Evolutionary conservation across 2,329 filamentous ascomycete genomes (phyloP).

Genomic region (Acrodontium crateriforme): DNA sequence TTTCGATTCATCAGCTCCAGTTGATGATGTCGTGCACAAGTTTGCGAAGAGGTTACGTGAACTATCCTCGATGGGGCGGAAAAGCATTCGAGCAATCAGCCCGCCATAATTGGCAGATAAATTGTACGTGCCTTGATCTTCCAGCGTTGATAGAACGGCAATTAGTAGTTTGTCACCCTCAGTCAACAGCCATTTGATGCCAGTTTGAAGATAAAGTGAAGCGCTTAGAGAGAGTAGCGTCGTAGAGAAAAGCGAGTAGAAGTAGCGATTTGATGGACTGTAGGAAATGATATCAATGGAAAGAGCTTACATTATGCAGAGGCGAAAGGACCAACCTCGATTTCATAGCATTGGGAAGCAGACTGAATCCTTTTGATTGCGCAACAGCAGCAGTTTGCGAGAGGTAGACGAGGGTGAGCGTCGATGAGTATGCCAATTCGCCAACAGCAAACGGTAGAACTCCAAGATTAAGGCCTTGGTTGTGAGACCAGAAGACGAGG

Average conservation of each 20-base stretch:
- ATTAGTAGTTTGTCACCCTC: slow-evolving; percentile 90
- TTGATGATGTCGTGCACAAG: slow-evolving; percentile 41
- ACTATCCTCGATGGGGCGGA: slow-evolving; percentile 92
- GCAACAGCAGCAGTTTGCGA: slow-evolving; percentile 46
- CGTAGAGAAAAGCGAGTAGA: slow-evolving; percentile 50
- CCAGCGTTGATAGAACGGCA: slow-evolving; percentile 58
- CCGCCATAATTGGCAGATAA: slow-evolving; percentile 88
- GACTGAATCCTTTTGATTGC: slow-evolving; percentile 49
- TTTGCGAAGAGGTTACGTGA: slow-evolving; percentile 81
- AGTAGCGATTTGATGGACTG: slow-evolving; percentile 30
- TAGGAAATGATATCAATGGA: slow-evolving; percentile 11
- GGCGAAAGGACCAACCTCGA: slow-evolving; percentile 26
- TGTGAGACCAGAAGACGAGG: slow-evolving; percentile 50
- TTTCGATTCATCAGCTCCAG: slow-evolving; percentile 27
- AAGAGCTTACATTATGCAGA: slow-evolving; percentile 11
- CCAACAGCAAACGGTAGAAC: slow-evolving; percentile 82
- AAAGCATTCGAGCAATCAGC: slow-evolving; percentile 71
- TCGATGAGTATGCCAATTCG: slow-evolving; percentile 60
- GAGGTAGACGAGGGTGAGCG: slow-evolving; percentile 57
- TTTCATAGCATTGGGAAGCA: slow-evolving; percentile 39
- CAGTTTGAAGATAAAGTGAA: slow-evolving; percentile 77
- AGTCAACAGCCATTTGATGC: slow-evolving; percentile 85
- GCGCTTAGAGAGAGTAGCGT: slow-evolving; percentile 58
- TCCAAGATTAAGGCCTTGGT: slow-evolving; percentile 43
- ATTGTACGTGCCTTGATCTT: slow-evolving; percentile 81